A percentile compares a stretch with the other conserved stretches of the same genome.
Conservation (phyloP, 2,329 filamentous ascomycete genomes). For the Diaporthe citri region DNA sequence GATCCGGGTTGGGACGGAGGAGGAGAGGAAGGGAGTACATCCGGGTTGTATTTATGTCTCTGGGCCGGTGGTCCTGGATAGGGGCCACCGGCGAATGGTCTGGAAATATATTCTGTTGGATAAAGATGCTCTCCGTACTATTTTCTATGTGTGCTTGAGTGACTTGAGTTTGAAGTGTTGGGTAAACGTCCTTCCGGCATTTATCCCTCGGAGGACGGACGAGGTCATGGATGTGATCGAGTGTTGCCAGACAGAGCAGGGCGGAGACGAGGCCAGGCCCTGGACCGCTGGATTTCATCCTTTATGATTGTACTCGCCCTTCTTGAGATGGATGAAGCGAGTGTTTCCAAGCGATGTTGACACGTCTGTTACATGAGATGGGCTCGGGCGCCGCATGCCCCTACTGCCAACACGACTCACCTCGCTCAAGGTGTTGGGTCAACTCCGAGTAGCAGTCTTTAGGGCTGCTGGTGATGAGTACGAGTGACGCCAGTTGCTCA, state of each 20-base stretch:
- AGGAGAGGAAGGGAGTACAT: background rate
- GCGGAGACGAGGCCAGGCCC: background rate
- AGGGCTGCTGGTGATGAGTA: background rate
- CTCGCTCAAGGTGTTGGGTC: background rate
- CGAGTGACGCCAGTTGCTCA: no score
- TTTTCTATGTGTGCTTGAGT: background rate
- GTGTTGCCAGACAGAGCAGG: background rate
- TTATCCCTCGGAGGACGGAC: no score
- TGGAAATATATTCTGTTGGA: slow-evolving; percentile 28
- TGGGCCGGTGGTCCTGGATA: background rate
- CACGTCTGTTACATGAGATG: no score
- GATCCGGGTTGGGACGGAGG: background rate
- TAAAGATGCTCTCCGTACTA: background rate
- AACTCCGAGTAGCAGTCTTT: background rate
- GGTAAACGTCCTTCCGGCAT: no score
- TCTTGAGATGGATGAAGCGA: background rate
- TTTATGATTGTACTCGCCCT: background rate
- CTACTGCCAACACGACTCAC: background rate
- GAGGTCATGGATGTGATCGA: background rate
- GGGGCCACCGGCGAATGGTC: background rate
- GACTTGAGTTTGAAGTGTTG: no score
- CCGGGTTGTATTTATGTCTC: slow-evolving; percentile 27
- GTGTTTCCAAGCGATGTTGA: background rate
- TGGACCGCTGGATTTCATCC: background rate
- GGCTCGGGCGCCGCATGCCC: no score